Evolutionary conservation across 441 rosid genomes (phyloP).

Genomic region (Brassica balearica): DNA sequence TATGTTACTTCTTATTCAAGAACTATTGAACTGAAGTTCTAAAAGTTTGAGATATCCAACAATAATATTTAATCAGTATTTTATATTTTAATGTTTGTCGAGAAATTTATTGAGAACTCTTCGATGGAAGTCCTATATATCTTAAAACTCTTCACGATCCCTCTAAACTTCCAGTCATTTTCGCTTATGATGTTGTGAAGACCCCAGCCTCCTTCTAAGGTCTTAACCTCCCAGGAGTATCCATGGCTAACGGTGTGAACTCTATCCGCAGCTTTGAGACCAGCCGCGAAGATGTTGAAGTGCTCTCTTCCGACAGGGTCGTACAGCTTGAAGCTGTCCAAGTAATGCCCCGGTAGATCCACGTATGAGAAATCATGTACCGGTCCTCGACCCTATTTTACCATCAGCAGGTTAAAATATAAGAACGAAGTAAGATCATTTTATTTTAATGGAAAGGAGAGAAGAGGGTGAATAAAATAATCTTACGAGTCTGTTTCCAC

Average conservation of each 20-base stretch:
- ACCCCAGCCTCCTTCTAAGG: constrained; percentile 97
- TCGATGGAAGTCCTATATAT: too few species aligned
- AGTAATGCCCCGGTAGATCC: constrained; percentile 73
- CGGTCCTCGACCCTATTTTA: constrained; percentile 90
- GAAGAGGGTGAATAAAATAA: constrained; percentile 18
- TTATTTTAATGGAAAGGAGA: too few species aligned
- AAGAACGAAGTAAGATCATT: too few species aligned
- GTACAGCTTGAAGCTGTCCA: constrained; percentile 73
- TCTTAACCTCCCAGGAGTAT: constrained; percentile 91
- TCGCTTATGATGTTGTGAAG: constrained; percentile 84
- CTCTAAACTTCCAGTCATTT: constrained; percentile 79
- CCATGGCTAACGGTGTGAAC: constrained; percentile 93
- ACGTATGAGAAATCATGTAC: constrained; percentile 64
- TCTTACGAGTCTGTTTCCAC: constrained; percentile 79
- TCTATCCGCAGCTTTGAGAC: constrained; percentile 89
- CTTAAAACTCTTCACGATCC: constrained; percentile 63
- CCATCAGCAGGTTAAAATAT: too few species aligned
- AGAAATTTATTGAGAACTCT: too few species aligned
- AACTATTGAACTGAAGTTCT: too few species aligned
- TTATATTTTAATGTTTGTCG: too few species aligned
- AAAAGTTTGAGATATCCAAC: too few species aligned
- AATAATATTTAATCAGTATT: too few species aligned
- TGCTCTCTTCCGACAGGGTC: constrained; percentile 98
- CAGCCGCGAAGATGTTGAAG: constrained; percentile 89
- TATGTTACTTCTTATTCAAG: too few species aligned